These are phyloP conservation scores for Lolium rigidum DNA, from an alignment of 176 grass and related monocot genomes.

Conservation along the genomic window DNA sequence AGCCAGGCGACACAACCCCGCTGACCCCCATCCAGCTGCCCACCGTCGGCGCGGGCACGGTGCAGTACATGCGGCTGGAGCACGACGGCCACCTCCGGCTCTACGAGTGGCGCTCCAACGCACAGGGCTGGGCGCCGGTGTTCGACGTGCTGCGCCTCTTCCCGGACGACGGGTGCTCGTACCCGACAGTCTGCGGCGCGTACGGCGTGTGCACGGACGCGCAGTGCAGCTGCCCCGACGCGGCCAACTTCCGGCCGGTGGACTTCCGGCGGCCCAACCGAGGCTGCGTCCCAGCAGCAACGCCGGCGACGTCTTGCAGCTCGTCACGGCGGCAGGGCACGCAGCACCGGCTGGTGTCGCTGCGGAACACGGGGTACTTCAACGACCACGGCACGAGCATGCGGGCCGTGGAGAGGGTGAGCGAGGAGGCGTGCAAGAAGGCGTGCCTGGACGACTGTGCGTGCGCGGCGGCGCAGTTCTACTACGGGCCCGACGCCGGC, in stretches of 20 bases:
- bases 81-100: constrained; percentile 58
- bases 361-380: constrained; percentile 39
- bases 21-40: constrained; percentile 37
- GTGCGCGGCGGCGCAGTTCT: constrained; percentile 52
- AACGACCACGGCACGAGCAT: constrained; percentile 45
- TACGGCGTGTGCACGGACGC: constrained; percentile 58
- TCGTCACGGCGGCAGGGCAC: neutral
- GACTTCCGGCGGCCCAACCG: constrained; percentile 48
- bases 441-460: constrained; percentile 49
- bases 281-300: constrained; percentile 42
- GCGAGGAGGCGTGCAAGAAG: constrained; percentile 47
- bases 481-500: constrained; percentile 30
- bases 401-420: constrained; percentile 36
- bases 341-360: constrained; percentile 39
- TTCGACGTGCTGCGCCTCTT: constrained; percentile 43
- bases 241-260: constrained; percentile 47
- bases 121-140: constrained; percentile 24
- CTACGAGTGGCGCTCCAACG: constrained; percentile 41
- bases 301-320: constrained; percentile 21
- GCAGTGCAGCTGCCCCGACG: constrained; percentile 64
- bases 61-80: constrained; percentile 60
- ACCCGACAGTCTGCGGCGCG: constrained; percentile 55
- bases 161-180: constrained; percentile 44
- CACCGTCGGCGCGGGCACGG: neutral
- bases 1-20: neutral